Base-by-base conservation (phyloP, 2,329 filamentous ascomycete species). In the Ophiosphaerella herpotricha region DNA sequence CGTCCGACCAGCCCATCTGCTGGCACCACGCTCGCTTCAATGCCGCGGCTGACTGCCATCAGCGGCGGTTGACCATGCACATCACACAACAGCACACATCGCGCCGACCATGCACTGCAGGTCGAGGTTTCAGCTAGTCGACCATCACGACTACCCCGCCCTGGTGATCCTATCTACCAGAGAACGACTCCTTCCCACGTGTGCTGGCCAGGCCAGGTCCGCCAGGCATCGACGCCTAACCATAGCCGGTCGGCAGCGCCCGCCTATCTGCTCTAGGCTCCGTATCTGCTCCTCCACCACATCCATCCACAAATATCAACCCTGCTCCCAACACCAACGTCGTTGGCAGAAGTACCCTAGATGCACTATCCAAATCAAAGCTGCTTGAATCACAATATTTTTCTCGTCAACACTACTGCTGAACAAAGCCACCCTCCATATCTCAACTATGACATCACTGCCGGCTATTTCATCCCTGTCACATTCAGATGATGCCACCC, bases 381-480 rank as follows among this genome's bases (percentile, higher is more conserved):
- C 12, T 9, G 29, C 39, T 7, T 7, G 16, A 11, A 29, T 42
- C 40, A 39, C 18, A n/a, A 21, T 43, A 43, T 44, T 36, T 29
- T 11, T 11, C 26, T 8, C 7, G 11, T 29, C 26, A 29, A 7
- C 2, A 29, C 26, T 29, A 3, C 4, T 23, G 41, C 4, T 23
- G 40, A 38, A 13, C 31, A 48, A 26, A 21, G 39, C 36, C 46
- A 36, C 37, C 43, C 26, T 23, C n/a, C 31, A 29, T 39, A 13
- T 31, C 16, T 11, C 23, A 39, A 56, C 48, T 18, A 72, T 70
- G 61, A 51, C 64, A 46, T 63, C 67, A 37, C 79, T 94, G 6
- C 89, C 89, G 11, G 69, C 80, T 24, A 78, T 87, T 62, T 68
- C 77, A 39, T 74, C 76, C 12, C 76, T 95, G 34, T 76, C 80